phyloP scores from a whole-genome alignment of 257 asterid genomes.

The Solanum paucissectum region DNA sequence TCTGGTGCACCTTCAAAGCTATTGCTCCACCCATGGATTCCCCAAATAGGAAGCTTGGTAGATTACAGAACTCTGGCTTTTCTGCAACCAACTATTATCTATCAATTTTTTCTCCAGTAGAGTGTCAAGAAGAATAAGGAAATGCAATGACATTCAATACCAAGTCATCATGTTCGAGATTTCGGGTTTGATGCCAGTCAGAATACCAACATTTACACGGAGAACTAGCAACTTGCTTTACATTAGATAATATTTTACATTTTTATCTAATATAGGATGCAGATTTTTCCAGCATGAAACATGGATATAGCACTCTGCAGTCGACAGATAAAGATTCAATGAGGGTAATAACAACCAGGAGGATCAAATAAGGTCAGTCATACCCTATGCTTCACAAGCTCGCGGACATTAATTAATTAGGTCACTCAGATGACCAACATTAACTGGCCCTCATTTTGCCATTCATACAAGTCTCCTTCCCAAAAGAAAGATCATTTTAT shows the following conservation, averaged over 20 bases:
- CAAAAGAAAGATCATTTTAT: background rate
- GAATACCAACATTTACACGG: background rate
- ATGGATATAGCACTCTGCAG: background rate
- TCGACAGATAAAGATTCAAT: background rate
- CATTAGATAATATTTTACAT: background rate
- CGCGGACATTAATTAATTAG: background rate
- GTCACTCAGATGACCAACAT: background rate
- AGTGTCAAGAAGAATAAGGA: background rate
- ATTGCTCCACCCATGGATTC: slow-evolving; percentile 96
- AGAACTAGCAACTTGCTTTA: background rate
- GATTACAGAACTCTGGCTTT: slow-evolving; percentile 23
- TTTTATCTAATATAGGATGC: background rate
- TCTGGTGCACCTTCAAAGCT: slow-evolving; percentile 78
- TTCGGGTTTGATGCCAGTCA: background rate
- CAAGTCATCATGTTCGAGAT: background rate
- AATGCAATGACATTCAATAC: background rate
- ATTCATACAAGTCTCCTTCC: background rate
- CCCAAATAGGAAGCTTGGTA: slow-evolving; percentile 81
- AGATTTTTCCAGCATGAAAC: background rate
- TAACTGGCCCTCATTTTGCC: background rate
- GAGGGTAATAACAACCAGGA: background rate
- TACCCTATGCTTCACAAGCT: background rate
- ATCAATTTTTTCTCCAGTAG: background rate
- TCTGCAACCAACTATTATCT: slow-evolving; percentile 36
- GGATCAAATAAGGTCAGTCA: background rate